Evolutionary conservation across 176 grass and related monocot genomes (phyloP).

Genomic region (Chrysopogon serrulatus): DNA sequence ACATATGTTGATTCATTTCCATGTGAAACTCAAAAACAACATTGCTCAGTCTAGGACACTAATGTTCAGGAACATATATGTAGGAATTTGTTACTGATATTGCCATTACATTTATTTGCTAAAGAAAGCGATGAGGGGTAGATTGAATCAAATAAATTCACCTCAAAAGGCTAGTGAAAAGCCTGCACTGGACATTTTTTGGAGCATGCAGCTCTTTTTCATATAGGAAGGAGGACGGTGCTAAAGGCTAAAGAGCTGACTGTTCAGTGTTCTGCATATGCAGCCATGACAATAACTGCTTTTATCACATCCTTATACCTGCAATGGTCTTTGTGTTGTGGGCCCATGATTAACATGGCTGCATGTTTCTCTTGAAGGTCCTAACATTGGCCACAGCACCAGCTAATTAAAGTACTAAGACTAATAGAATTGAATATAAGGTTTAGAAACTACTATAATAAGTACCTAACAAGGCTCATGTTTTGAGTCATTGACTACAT

Average conservation of each 20-base stretch:
- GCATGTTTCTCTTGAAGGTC: conserved; percentile 29
- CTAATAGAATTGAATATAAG: conserved; percentile 9
- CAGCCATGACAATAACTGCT: conserved; percentile 11
- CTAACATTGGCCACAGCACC: conserved; percentile 1
- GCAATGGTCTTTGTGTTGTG: conserved; percentile 10
- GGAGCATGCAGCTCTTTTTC: conserved; percentile 32
- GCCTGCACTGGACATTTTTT: conserved; percentile 43
- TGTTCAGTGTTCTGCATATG: background rate
- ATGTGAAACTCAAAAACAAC: background rate
- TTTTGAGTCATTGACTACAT: background rate
- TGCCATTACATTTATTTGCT: background rate
- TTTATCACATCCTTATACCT: too few relatives aligned
- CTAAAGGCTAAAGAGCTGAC: conserved; percentile 3
- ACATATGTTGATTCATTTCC: background rate
- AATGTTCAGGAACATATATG: background rate
- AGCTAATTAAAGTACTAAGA: background rate
- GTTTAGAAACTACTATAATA: background rate
- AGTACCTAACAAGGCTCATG: background rate
- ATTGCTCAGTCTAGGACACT: background rate
- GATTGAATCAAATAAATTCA: conserved; percentile 35
- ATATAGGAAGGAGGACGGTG: background rate
- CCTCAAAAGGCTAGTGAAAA: conserved; percentile 30
- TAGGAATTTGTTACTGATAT: background rate
- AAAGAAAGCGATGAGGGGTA: background rate
- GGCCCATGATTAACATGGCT: conserved; percentile 25